Conservation (phyloP, 1,284 basidiomycete genomes). For the Moesziomyces sp. region DNA sequence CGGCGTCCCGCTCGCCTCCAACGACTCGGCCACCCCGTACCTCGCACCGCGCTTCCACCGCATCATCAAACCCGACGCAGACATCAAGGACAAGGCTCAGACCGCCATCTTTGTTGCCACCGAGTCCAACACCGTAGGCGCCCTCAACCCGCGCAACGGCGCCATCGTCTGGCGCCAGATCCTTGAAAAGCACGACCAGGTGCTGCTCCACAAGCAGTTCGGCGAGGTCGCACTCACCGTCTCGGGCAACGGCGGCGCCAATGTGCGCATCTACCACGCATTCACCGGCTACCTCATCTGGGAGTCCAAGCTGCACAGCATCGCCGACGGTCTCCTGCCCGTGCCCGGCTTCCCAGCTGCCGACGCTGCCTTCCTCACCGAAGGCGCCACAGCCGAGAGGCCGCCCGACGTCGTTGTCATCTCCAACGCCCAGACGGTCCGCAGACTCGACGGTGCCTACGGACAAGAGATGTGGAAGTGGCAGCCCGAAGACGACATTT, state of each 20-base stretch:
- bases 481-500: constrained; percentile 35
- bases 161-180: constrained; percentile 84
- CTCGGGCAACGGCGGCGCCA: constrained; percentile 80
- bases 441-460: constrained; percentile 32
- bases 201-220: constrained; percentile 76
- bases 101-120: constrained; percentile 78
- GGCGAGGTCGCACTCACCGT: constrained; percentile 73
- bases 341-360: constrained; percentile 36
- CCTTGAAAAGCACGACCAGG: constrained; percentile 77
- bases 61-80: constrained; percentile 55
- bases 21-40: constrained; percentile 35
- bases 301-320: constrained; percentile 71
- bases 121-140: constrained; percentile 81
- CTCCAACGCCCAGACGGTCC: constrained; percentile 49
- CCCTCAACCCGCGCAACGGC: constrained; percentile 78
- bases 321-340: constrained; percentile 37
- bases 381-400: constrained; percentile 8
- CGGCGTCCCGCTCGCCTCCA: constrained; percentile 46
- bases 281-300: constrained; percentile 77
- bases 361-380: constrained; percentile 52
- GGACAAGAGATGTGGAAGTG: constrained; percentile 32
- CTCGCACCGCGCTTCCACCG: constrained; percentile 67
- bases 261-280: constrained; percentile 77
- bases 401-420: constrained; percentile 47
- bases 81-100: constrained; percentile 65